phyloP scores from a whole-genome alignment of 2,329 filamentous ascomycete species.

The Alternaria gansuensis region DNA sequence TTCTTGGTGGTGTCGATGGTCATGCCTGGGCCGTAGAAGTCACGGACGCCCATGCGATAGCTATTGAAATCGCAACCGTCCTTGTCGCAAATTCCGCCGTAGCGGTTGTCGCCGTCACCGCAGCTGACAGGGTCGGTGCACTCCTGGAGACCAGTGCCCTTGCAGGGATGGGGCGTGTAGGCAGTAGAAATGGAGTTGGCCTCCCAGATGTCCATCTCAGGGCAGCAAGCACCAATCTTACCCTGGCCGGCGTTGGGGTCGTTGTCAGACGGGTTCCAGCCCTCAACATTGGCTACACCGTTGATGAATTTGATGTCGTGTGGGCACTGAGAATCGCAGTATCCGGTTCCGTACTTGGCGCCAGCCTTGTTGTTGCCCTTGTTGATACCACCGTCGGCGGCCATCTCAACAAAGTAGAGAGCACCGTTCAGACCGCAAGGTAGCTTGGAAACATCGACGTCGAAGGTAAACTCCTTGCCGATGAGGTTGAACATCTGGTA shows the following conservation, averaged over 20 bases:
- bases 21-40: slow-evolving; percentile 69
- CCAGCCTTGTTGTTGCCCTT: slow-evolving; percentile 62
- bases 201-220: slow-evolving; percentile 76
- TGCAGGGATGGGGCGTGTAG: slow-evolving; percentile 72
- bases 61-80: slow-evolving; percentile 71
- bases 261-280: slow-evolving; percentile 61
- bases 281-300: slow-evolving; percentile 64
- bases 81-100: slow-evolving; percentile 70
- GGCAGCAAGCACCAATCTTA: slow-evolving; percentile 69
- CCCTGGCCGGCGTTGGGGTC: slow-evolving; percentile 65
- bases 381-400: slow-evolving; percentile 62
- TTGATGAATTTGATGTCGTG: slow-evolving; percentile 63
- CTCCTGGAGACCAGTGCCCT: slow-evolving; percentile 58
- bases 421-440: slow-evolving; percentile 74
- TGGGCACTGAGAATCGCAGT: slow-evolving; percentile 54
- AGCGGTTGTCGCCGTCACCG: slow-evolving; percentile 61
- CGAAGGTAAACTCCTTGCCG: slow-evolving; percentile 55
- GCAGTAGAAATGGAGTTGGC: slow-evolving; percentile 72
- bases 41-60: slow-evolving; percentile 70
- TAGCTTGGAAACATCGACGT: slow-evolving; percentile 65
- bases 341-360: slow-evolving; percentile 67
- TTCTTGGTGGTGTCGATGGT: slow-evolving; percentile 56
- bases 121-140: slow-evolving; percentile 60
- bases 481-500: slow-evolving; percentile 56
- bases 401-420: slow-evolving; percentile 66